Base-by-base conservation (phyloP, 257 asterid genomes). In the Nicotiana otophora region DNA sequence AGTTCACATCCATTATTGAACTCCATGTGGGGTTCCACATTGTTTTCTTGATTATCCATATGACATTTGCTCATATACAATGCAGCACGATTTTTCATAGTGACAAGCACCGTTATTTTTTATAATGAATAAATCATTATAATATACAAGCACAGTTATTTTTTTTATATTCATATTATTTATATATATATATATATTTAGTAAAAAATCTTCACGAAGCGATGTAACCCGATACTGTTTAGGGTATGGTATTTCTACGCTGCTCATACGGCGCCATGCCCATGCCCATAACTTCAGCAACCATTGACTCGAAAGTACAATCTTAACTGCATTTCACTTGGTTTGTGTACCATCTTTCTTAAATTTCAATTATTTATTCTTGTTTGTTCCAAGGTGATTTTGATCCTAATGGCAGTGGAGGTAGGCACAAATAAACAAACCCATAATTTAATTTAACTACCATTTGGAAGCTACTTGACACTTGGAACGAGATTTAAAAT, bases 211-310 rank as follows among this genome's bases (percentile, higher is more conserved):
- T 0, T 23, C 26, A 42, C 9, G 11, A 8, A 7, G 48, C 9
- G 48, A 1, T 42, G 3, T 7, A 3, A 42, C 12, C 4, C 2
- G 0, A 9, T 0, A 42, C 2, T 0, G 12, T 0, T 2, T 2
- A 9, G 12, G 0, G 4, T 9, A 42, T 7, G 1, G 4, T 8
- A 42, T 9, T 3, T 42, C 51, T 9, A 3, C 51, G 3, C 12
- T 53, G 57, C 15, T 53, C 57, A 11, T 12, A 53, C 12, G 10
- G n/a, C 19, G 23, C 58, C 20, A 70, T 42, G 33, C 12, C 39
- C 79, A 23, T 23, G 16, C 61, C 15, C 39, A 14, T 23, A 46
- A 46, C 39, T 12, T 58, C 30, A 72, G 7, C 12, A 48, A 23
- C 8, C 79, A 72, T 72, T 48, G 14, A 48, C 15, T 23, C 15